Evolutionary conservation across 2,329 filamentous ascomycete genomes (phyloP).

Genomic region (Fusarium keratoplasticum): DNA sequence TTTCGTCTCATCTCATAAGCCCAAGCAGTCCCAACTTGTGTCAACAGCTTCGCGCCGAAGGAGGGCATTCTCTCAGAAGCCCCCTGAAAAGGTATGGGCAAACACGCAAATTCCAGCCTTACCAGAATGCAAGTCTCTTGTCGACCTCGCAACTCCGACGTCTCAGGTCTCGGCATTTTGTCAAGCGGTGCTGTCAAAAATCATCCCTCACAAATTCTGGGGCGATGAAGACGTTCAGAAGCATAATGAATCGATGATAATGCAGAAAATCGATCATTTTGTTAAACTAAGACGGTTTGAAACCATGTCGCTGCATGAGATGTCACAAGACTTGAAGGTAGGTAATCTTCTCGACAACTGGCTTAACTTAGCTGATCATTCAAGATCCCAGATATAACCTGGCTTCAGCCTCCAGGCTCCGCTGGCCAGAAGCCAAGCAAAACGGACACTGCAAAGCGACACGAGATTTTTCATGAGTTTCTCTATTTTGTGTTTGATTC

Average conservation of each 20-base stretch:
- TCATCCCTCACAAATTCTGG: conserved; percentile 83
- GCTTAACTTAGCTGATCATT: not conserved
- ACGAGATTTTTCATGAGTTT: conserved; percentile 84
- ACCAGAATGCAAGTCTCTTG: conserved; percentile 58
- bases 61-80: conserved; percentile 11
- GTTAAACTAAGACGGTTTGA: conserved; percentile 84
- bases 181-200: conserved; percentile 75
- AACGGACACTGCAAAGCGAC: conserved; percentile 80
- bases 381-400: conserved; percentile 75
- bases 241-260: conserved; percentile 71
- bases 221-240: conserved; percentile 65
- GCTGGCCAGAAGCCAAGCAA: conserved; percentile 68
- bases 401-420: conserved; percentile 73
- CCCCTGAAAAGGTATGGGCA: conserved; percentile 3
- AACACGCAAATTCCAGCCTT: conserved; percentile 13
- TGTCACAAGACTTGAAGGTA: conserved; percentile 81
- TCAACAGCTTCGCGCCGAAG: conserved; percentile 21
- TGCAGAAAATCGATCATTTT: conserved; percentile 81
- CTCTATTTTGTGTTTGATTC: conserved; percentile 96
- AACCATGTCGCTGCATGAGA: conserved; percentile 80
- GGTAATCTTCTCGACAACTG: not conserved
- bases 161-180: conserved; percentile 87
- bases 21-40: conserved; percentile 2
- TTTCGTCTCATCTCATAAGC: not conserved
- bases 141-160: conserved; percentile 74